phyloP scores from a whole-genome alignment of 768 basidiomycete species.

The Suillus subalutaceus region DNA sequence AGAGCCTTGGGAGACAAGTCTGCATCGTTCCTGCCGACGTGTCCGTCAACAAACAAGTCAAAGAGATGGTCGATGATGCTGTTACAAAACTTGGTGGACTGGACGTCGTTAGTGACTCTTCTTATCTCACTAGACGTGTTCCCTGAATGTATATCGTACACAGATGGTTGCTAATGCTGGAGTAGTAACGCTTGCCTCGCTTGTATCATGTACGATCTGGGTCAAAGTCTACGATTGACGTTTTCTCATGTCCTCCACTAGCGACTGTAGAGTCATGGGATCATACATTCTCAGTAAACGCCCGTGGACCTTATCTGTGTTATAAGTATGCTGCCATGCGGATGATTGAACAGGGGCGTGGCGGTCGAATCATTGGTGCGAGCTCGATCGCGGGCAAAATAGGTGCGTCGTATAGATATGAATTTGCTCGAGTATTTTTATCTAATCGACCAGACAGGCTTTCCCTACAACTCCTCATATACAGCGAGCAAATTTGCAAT shows the following conservation, averaged over 20 bases:
- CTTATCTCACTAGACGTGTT: no score
- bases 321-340: slow-evolving; percentile 65
- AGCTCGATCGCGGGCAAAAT: slow-evolving; percentile 18
- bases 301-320: slow-evolving; percentile 60
- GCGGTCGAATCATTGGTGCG: slow-evolving; percentile 58
- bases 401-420: slow-evolving; percentile 9
- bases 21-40: slow-evolving; percentile 12
- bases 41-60: slow-evolving; percentile 11
- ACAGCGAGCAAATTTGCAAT: slow-evolving; percentile 44
- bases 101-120: no score
- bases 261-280: slow-evolving; percentile 45
- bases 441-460: not conserved
- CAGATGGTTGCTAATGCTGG: slow-evolving; percentile 27
- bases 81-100: no score
- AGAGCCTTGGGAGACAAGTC: not conserved
- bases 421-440: not conserved
- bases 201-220: slow-evolving; percentile 16
- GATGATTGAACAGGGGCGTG: slow-evolving; percentile 57
- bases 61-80: slow-evolving; percentile 19
- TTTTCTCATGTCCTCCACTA: slow-evolving; percentile 9
- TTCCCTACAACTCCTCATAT: slow-evolving; percentile 28
- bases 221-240: not conserved
- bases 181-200: not conserved
- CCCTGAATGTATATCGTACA: no score
- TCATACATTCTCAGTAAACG: slow-evolving; percentile 50